Base-by-base conservation (phyloP, 1,284 basidiomycete species). In the Ustilago sp. region DNA sequence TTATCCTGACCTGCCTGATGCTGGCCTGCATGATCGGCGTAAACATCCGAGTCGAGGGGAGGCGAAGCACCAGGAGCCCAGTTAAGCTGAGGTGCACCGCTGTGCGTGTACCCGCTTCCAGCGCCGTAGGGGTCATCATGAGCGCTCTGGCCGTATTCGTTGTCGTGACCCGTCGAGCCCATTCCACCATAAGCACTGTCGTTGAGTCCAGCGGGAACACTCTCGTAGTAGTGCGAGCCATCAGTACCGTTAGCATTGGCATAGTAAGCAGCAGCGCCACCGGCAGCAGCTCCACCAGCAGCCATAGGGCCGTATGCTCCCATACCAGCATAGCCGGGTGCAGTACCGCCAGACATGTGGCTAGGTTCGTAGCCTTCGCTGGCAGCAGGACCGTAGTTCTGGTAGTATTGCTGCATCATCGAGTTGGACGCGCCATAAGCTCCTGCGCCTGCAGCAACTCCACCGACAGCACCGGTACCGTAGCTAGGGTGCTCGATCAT, bases 401-500 rank as follows among this genome's bases (percentile, higher is more conserved):
- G 57, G 70, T 80, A 80, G 63, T 77, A 72, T 55, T 77, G 68
- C 58, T 79, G 72, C 68, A 78, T 79, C 70, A 72, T 74, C n/a
- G 72, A 60, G 59, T 65, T 74, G 9, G 63, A 66, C 1, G 74
- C 74, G 11, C 68, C 68, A 50, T 74, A 74, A 2, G 71, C 69
- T 45, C 75, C 71, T 17, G 67, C 72, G 28, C 65, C 77, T 3
- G 68, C 79, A 36, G 61, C 71, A 12, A 65, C 72, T 31, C 62
- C 73, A 15, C 59, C 74, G 19, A 54, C 28, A 32, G 63, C 67
- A n/a, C 63, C 67, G 8, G 68, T 66, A 31, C 74, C 81, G 56
- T 81, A 82, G 68, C 58, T 63, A 8, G 80, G 77, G n/a, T 79
- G 67, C 38, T 82, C 81, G 62, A 81, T 81, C 82, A 85, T 82